A percentile compares a stretch with the other conserved stretches of the same genome.
phyloP scores from a whole-genome alignment of 2,329 filamentous ascomycete species.

The Diplodia scrobiculata region DNA sequence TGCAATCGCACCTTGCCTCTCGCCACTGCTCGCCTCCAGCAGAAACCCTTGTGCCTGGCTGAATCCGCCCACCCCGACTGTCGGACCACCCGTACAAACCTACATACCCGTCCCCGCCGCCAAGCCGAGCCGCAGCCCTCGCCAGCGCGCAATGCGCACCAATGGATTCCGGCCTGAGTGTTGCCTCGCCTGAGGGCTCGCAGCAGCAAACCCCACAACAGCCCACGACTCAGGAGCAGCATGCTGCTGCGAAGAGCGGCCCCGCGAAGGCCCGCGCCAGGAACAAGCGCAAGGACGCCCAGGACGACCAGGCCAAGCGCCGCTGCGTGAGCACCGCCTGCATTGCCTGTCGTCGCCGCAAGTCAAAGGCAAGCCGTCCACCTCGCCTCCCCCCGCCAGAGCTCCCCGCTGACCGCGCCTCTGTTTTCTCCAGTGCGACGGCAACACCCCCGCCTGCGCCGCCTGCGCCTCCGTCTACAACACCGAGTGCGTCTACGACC shows the following conservation, averaged over 20 bases:
- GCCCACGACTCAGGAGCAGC: not conserved
- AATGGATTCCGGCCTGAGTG: conserved; percentile 28
- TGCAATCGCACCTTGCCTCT: not conserved
- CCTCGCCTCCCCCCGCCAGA: conserved; percentile 30
- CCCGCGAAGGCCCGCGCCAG: conserved; percentile 39
- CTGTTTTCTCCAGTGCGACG: conserved; percentile 66
- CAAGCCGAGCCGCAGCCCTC: not conserved
- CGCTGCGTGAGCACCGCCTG: conserved; percentile 48
- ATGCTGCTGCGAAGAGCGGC: not conserved
- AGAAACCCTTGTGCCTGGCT: not conserved
- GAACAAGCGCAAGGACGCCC: conserved; percentile 41
- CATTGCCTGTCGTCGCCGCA: conserved; percentile 47
- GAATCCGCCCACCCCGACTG: not conserved
- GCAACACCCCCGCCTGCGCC: conserved; percentile 85
- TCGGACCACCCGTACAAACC: not conserved
- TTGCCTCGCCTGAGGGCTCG: conserved; percentile 33
- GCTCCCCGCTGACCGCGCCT: conserved; percentile 17
- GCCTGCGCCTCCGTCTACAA: conserved; percentile 94
- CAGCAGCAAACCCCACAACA: not conserved
- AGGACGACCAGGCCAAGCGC: conserved; percentile 48
- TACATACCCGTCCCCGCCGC: not conserved
- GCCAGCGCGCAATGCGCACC: conserved; percentile 27
- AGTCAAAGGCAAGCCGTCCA: conserved; percentile 44
- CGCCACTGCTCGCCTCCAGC: not conserved
- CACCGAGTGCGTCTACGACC: conserved; percentile 90